These are phyloP conservation scores for Lactarius psammicola DNA, from an alignment of 768 basidiomycete genomes.

Conservation along the genomic window DNA sequence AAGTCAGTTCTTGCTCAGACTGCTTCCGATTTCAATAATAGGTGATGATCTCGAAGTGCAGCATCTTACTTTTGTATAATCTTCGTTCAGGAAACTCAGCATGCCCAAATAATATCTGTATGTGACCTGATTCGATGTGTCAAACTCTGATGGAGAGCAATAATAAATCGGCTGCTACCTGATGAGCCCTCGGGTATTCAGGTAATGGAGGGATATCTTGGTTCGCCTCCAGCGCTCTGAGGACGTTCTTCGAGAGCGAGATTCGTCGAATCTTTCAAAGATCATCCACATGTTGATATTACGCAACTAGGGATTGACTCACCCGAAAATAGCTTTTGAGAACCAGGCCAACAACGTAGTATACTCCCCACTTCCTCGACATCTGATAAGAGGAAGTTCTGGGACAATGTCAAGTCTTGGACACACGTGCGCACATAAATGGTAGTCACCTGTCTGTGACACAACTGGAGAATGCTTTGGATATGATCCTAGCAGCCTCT, in stretches of 20 bases:
- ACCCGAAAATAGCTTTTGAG: conserved; percentile 95
- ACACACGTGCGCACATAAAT: background rate
- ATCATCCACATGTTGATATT: background rate
- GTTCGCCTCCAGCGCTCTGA: conserved; percentile 84
- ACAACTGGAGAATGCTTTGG: conserved; percentile 87
- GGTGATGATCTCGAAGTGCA: conserved; percentile 9
- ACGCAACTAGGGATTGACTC: conserved; percentile 35
- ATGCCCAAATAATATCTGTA: conserved; percentile 95
- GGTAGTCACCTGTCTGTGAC: conserved; percentile 70
- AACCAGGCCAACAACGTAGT: conserved; percentile 87
- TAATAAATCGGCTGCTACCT: conserved; percentile 46
- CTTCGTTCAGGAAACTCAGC: conserved; percentile 90
- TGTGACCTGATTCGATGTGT: conserved; percentile 61
- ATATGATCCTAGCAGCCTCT: conserved; percentile 80
- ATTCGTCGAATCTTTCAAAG: conserved; percentile 76
- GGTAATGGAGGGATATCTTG: conserved; percentile 78
- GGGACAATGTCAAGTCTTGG: background rate
- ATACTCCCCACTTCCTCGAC: conserved; percentile 87
- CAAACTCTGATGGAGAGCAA: conserved; percentile 25
- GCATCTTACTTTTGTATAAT: conserved; percentile 86
- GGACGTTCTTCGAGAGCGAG: conserved; percentile 86
- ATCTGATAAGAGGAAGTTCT: conserved; percentile 69
- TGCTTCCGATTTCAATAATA: conserved; percentile 34
- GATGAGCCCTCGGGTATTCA: conserved; percentile 80
- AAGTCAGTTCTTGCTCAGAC: conserved; percentile 84